Percentiles rank a stretch among this genome's conserved stretches.
Conservation (phyloP, 257 asterid species). For the Verbascum thapsus region DNA sequence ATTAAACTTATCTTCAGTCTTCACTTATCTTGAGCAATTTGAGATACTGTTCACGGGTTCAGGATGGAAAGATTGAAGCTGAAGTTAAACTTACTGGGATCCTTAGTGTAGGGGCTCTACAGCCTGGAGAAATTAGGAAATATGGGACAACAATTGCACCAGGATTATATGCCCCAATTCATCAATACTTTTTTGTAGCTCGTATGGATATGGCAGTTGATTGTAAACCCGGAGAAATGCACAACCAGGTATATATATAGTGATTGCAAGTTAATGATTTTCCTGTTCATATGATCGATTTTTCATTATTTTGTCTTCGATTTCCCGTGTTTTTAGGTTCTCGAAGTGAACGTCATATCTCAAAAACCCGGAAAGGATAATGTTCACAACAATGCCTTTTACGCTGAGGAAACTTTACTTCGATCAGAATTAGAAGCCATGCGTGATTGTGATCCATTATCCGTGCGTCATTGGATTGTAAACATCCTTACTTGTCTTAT, state of each 20-base stretch:
- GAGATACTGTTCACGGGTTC: slow-evolving; percentile 28
- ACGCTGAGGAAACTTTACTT: slow-evolving; percentile 88
- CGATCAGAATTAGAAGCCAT: no score
- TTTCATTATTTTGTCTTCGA: slow-evolving; percentile 25
- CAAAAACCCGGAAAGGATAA: slow-evolving; percentile 91
- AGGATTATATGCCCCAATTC: slow-evolving; percentile 95
- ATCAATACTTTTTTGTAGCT: slow-evolving; percentile 96
- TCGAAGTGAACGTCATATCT: slow-evolving; percentile 86
- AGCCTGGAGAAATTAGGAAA: slow-evolving; percentile 82
- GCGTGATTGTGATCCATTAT: slow-evolving; percentile 91
- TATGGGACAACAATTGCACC: slow-evolving; percentile 96
- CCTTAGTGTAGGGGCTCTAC: slow-evolving; percentile 92
- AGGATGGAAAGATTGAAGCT: slow-evolving; percentile 99
- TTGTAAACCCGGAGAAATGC: slow-evolving; percentile 88
- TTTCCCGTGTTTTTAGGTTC: slow-evolving; percentile 52
- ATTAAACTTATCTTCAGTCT: background rate
- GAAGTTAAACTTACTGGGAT: slow-evolving; percentile 96
- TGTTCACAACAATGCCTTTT: slow-evolving; percentile 89
- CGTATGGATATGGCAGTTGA: slow-evolving; percentile 99
- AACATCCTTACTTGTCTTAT: slow-evolving; percentile 34
- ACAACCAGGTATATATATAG: slow-evolving; percentile 86
- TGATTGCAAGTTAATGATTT: background rate
- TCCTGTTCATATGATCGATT: slow-evolving; percentile 17
- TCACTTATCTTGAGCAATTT: slow-evolving; percentile 15
- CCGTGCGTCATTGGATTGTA: slow-evolving; percentile 99